These are phyloP conservation scores for Wickerhamomyces kurtzmanii DNA, from an alignment of 805 yeast genomes.

Conservation along the genomic window DNA sequence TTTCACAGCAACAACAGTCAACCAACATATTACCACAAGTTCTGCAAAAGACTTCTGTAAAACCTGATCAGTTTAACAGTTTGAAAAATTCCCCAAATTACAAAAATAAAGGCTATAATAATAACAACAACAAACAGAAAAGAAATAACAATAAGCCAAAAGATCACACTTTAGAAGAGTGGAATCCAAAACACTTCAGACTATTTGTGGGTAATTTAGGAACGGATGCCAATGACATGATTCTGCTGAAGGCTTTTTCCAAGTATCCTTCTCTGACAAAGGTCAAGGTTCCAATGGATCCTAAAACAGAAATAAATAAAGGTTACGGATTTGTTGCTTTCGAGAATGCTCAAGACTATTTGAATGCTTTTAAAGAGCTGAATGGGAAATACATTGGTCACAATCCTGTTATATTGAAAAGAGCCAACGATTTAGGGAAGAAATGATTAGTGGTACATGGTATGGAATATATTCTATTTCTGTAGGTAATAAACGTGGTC, in stretches of 20 bases:
- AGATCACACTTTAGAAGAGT: slow-evolving; percentile 37
- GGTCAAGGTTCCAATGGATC: slow-evolving; percentile 50
- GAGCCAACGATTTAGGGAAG: slow-evolving; percentile 32
- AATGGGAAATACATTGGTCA: slow-evolving; percentile 70
- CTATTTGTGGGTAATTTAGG: slow-evolving; percentile 72
- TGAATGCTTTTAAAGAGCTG: slow-evolving; percentile 64
- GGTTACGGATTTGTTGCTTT: slow-evolving; percentile 77
- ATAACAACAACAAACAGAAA: slow-evolving; percentile 1
- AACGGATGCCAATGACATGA: slow-evolving; percentile 50
- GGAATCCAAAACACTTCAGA: slow-evolving; percentile 66
- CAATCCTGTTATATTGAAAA: slow-evolving; percentile 60
- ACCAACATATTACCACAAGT: too few relatives aligned
- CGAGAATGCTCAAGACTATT: slow-evolving; percentile 51
- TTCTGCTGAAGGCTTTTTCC: slow-evolving; percentile 44
- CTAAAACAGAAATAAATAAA: slow-evolving; percentile 32
- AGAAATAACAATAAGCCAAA: slow-evolving; percentile 32
- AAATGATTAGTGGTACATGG: slow-evolving; percentile 23
- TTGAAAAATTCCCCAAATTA: slow-evolving; percentile 4
- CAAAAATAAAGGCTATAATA: slow-evolving; percentile 1
- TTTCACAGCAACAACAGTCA: slow-evolving; percentile 17
- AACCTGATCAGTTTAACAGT: slow-evolving; percentile 5
- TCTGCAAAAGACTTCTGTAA: too few relatives aligned
- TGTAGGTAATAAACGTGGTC: too few relatives aligned
- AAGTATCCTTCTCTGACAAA: slow-evolving; percentile 44
- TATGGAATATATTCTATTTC: too few relatives aligned